Evolutionary conservation across 306 rosid genomes (phyloP).

Genomic region (Nissolia schottii): DNA sequence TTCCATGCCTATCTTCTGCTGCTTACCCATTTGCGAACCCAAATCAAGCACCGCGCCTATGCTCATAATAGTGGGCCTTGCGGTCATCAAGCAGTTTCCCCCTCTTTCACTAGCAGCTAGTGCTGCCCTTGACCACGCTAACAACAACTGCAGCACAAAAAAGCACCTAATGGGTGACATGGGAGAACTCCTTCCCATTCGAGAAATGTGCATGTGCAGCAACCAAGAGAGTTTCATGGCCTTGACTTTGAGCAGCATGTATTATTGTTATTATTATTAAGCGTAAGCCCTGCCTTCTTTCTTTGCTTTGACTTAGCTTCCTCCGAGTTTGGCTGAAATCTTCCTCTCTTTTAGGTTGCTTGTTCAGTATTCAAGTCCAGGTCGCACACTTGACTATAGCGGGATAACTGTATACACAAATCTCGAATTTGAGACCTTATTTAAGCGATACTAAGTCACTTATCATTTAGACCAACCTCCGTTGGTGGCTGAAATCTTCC

Average conservation of each 20-base stretch:
- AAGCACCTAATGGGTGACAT: not conserved
- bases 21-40: slow-evolving; percentile 35
- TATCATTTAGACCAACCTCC: no score
- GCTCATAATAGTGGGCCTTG: not conserved
- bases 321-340: not conserved
- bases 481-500: no score
- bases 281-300: not conserved
- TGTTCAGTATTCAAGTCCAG: no score
- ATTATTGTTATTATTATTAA: no score
- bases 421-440: no score
- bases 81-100: not conserved
- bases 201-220: no score
- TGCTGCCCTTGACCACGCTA: slow-evolving; percentile 2
- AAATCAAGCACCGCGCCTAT: slow-evolving; percentile 45
- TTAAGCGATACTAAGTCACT: no score
- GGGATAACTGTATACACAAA: no score
- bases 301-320: not conserved
- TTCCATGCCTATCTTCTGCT: slow-evolving; percentile 47
- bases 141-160: not conserved
- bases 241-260: no score
- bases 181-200: not conserved
- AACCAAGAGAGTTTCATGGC: no score
- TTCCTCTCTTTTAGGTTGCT: no score
- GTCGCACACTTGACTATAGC: no score
- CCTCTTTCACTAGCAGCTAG: not conserved